A percentile compares a stretch with the other conserved stretches of the same genome.
Evolutionary conservation across 768 basidiomycete species (phyloP).

Genomic region (Mycena olivaceomarginata): DNA sequence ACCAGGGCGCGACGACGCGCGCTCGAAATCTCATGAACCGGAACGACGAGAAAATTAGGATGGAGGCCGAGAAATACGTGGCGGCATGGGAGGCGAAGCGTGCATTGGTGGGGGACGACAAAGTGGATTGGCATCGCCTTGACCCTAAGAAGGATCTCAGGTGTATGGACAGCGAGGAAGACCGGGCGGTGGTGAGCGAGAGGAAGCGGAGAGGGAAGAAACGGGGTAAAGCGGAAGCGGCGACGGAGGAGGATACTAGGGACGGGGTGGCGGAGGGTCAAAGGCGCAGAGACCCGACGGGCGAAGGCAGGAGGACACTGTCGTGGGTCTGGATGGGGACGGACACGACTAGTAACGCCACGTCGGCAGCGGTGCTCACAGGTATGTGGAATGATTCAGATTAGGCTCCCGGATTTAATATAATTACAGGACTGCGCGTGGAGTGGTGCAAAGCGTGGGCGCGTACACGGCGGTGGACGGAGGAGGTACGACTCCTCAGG

Average conservation of each 20-base stretch:
- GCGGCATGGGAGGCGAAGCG: conserved; percentile 24
- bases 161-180: conserved; percentile 31
- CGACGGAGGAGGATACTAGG: too few relatives aligned
- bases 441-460: conserved; percentile 17
- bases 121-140: conserved; percentile 1
- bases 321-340: conserved; percentile 21
- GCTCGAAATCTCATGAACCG: neutral
- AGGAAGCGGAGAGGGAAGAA: neutral
- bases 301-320: neutral
- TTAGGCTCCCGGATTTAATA: too few relatives aligned
- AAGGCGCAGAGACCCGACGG: neutral
- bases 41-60: conserved; percentile 17
- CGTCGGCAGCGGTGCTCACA: neutral
- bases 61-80: neutral
- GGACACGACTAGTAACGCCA: neutral
- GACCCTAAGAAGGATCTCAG: conserved; percentile 16
- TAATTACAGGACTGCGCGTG: neutral
- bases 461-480: conserved; percentile 1
- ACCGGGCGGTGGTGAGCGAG: neutral
- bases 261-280: neutral
- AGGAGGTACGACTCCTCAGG: too few relatives aligned
- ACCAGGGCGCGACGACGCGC: neutral
- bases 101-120: neutral
- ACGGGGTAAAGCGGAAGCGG: neutral
- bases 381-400: too few relatives aligned